Percentiles rank a stretch among this genome's conserved stretches.
These are phyloP conservation scores for Quercus agrifolia DNA, from an alignment of 306 rosid species.

Conservation along the genomic window DNA sequence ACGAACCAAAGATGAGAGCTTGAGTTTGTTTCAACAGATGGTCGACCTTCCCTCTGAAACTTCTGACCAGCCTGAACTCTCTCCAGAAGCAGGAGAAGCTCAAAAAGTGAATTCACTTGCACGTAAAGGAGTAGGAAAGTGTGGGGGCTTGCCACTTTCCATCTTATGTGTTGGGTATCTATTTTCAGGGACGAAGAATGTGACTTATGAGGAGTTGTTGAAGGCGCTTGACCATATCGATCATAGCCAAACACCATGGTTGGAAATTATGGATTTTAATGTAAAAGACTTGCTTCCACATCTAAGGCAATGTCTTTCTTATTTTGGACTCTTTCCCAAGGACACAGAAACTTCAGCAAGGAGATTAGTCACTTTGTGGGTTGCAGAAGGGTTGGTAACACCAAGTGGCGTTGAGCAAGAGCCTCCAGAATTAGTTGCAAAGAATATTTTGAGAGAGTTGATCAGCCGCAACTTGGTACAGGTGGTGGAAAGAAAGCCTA, in stretches of 20 bases:
- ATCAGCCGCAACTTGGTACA: conserved; percentile 10
- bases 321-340: conserved; percentile 1
- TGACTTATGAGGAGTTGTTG: not conserved
- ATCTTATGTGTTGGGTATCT: conserved; percentile 3
- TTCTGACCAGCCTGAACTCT: no score
- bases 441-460: not conserved
- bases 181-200: not conserved
- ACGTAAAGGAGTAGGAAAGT: not conserved
- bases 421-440: not conserved
- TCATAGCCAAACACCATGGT: not conserved
- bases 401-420: no score
- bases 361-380: not conserved
- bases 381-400: no score
- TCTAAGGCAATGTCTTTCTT: not conserved
- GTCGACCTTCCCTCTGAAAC: not conserved
- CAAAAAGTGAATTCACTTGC: not conserved
- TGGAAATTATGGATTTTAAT: no score
- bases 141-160: not conserved
- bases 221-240: not conserved
- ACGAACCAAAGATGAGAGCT: conserved; percentile 18
- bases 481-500: conserved; percentile 2
- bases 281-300: no score
- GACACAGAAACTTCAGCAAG: conserved; percentile 19
- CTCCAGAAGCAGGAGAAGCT: not conserved
- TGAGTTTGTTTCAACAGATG: conserved; percentile 12